Percentiles rank a stretch among this genome's conserved stretches.
These are phyloP conservation scores for Logfia minima DNA, from an alignment of 129 eudicot genomes.

Conservation along the genomic window DNA sequence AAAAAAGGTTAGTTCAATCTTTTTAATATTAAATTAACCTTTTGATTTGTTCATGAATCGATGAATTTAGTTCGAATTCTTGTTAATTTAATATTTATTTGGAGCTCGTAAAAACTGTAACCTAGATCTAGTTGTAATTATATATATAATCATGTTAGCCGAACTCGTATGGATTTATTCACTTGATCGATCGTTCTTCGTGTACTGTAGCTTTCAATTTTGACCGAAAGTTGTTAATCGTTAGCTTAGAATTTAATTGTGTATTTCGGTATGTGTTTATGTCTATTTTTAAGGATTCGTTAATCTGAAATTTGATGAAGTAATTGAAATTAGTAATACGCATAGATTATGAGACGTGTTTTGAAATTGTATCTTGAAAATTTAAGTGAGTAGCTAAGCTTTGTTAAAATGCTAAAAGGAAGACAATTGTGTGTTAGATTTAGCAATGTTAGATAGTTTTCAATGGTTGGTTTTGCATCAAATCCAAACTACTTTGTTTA, in stretches of 20 bases:
- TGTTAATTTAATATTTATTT: slow-evolving; percentile 10
- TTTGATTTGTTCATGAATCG: neutral
- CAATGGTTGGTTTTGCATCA: neutral
- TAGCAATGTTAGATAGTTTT: neutral
- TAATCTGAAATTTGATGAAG: slow-evolving; percentile 8
- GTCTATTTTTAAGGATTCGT: slow-evolving; percentile 2
- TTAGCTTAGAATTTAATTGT: neutral
- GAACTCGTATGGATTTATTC: neutral
- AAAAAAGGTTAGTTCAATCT: slow-evolving; percentile 22
- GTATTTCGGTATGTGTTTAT: neutral
- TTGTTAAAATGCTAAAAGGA: neutral
- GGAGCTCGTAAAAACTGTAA: slow-evolving; percentile 5
- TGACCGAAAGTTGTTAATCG: slow-evolving; percentile 3
- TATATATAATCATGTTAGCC: neutral
- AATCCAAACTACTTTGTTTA: neutral
- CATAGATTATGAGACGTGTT: neutral
- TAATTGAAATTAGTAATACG: neutral
- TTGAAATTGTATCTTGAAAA: neutral
- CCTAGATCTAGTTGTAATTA: slow-evolving; percentile 29
- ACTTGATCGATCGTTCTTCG: slow-evolving; percentile 2
- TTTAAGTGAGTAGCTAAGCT: neutral
- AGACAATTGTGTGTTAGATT: neutral
- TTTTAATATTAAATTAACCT: neutral
- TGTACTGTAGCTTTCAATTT: neutral
- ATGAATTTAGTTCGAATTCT: slow-evolving; percentile 1